Base-by-base conservation (phyloP, 805 yeast genomes). In the Lipomyces anomalus region DNA sequence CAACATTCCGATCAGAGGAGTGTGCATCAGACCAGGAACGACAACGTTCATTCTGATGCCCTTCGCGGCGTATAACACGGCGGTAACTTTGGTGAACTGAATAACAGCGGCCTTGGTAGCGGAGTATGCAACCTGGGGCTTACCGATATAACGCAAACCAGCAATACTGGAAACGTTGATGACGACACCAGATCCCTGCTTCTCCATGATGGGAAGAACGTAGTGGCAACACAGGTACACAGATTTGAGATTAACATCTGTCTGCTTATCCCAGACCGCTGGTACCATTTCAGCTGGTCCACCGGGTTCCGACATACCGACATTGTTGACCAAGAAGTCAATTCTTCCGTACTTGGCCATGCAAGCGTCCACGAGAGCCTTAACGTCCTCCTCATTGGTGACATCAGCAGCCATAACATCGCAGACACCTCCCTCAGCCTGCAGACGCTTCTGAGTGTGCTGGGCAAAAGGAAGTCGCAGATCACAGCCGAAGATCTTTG, bases 311-410 rank as follows among this genome's bases (percentile, higher is more conserved):
- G 63, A 62, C 48, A 87, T 82, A 50, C 96, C 96, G n/a, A 95
- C 96, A 62, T 87, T 87, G 68, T 87, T 87, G 54, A 87, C 74
- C 62, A 87, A 71, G 13, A 87, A 71, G 65, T 87, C 94, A 11
- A 40, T 40, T 13, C 44, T 18, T n/a, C 43, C 43, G 16, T 30
- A 35, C 22, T 40, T 40, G 6, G 7, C 6, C 43, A 40, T 40
- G 44, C 43, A 40, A 20, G 43, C 45, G 22, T 35, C 24, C 46
- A 40, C 43, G 11, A 40, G 41, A 11, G 6, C 5, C 24, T 29
- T 35, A 37, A 40, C 44, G 22, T 29, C 23, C 41, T 40, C 43
- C 20, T 26, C 4, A 20, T 37, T 29, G 20, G 43, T 40, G 7
- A 22, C 43, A 21, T 40, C 43, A 6, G 43, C 32, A 5, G n/a